Percentiles rank a stretch among this genome's conserved stretches.
Conservation (phyloP, 352 stramenopile genomes). For the Aphanomyces cochlioides region DNA sequence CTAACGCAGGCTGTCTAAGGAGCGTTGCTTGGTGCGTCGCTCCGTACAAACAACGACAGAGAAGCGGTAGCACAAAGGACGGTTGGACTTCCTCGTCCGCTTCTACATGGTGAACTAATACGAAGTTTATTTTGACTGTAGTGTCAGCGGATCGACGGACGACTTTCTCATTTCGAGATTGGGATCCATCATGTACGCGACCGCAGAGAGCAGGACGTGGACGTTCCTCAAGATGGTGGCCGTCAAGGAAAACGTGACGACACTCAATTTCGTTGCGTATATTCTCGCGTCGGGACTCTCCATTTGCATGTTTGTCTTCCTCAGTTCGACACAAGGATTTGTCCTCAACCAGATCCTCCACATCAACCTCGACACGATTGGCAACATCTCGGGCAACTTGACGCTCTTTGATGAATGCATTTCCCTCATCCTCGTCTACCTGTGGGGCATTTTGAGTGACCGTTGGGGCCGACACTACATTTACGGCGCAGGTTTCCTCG, state of each 20-base stretch:
- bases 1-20: too few species aligned
- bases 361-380: slow-evolving; percentile 2
- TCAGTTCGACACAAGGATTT: slow-evolving; percentile 25
- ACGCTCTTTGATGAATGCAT: slow-evolving; percentile 28
- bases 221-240: slow-evolving; percentile 25
- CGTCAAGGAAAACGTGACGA: slow-evolving; percentile 24
- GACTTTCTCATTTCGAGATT: too few species aligned
- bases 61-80: too few species aligned
- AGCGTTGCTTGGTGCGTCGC: too few species aligned
- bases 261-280: slow-evolving; percentile 23
- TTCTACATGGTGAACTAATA: too few species aligned
- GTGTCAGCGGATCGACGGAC: too few species aligned
- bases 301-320: slow-evolving; percentile 29
- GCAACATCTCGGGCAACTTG: slow-evolving; percentile 27
- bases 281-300: slow-evolving; percentile 17
- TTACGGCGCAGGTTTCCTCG: slow-evolving; percentile 15
- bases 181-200: slow-evolving; percentile 17
- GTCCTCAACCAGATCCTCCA: slow-evolving; percentile 17
- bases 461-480: slow-evolving; percentile 12
- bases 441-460: slow-evolving; percentile 20
- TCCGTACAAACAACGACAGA: too few species aligned
- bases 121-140: too few species aligned
- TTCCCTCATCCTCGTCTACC: slow-evolving; percentile 19
- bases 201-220: slow-evolving; percentile 20
- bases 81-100: too few species aligned